These are phyloP conservation scores for Amanita phalloides DNA, from an alignment of 768 basidiomycete species.

Conservation along the genomic window DNA sequence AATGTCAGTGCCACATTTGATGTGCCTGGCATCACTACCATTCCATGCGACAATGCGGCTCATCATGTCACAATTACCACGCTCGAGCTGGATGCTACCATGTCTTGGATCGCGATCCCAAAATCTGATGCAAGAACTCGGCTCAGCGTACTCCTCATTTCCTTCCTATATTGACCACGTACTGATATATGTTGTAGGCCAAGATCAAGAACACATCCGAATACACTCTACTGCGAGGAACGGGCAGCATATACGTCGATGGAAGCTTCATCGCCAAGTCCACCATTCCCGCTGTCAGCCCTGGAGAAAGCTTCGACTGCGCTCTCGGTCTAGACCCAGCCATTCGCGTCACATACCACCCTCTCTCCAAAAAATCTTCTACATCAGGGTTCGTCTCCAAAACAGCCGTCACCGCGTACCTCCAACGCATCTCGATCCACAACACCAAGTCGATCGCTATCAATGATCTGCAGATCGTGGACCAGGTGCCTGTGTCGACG, in stretches of 20 bases:
- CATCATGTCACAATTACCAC: conserved; percentile 24
- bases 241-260: conserved; percentile 28
- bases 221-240: conserved; percentile 24
- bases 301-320: conserved; percentile 28
- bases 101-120: conserved; percentile 27
- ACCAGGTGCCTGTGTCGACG: conserved; percentile 25
- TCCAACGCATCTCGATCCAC: conserved; percentile 25
- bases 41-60: conserved; percentile 18
- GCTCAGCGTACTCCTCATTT: conserved; percentile 15
- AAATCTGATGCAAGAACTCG: conserved; percentile 22
- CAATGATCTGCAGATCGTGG: conserved; percentile 20
- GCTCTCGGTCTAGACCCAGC: conserved; percentile 29
- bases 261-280: conserved; percentile 29
- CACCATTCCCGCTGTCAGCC: conserved; percentile 21
- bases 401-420: conserved; percentile 15
- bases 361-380: conserved; percentile 20
- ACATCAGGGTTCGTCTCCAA: conserved; percentile 25
- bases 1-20: conserved; percentile 21
- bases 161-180: not conserved
- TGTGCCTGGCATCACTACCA: conserved; percentile 20
- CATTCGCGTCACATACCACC: conserved; percentile 27
- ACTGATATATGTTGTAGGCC: conserved; percentile 14
- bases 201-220: conserved; percentile 28
- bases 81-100: conserved; percentile 19
- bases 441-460: conserved; percentile 21